A percentile compares a stretch with the other conserved stretches of the same genome.
Evolutionary conservation across 2,329 filamentous ascomycete genomes (phyloP).

Genomic region (Cladosporium sp.): DNA sequence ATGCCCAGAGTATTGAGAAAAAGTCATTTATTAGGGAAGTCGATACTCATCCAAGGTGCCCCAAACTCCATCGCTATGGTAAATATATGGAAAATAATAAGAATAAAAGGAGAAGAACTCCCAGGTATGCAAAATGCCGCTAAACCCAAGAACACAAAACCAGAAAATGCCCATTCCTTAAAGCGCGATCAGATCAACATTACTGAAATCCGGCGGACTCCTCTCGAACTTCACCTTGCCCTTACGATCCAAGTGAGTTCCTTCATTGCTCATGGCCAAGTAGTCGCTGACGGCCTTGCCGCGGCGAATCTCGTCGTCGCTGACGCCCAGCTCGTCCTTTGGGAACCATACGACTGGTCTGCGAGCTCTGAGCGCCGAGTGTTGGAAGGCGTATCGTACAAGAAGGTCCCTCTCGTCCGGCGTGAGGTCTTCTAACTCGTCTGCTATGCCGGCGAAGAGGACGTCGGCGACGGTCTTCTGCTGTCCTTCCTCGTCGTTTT

Average conservation of each 20-base stretch:
- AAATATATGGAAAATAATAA: no score
- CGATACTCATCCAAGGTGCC: no score
- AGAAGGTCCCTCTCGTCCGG: constrained; percentile 83
- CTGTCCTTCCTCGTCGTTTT: constrained; percentile 2
- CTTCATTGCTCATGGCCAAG: constrained; percentile 90
- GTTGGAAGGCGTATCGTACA: constrained; percentile 83
- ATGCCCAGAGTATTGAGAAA: no score
- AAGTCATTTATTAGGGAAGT: not conserved
- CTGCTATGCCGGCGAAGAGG: constrained; percentile 79
- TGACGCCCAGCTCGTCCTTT: constrained; percentile 80
- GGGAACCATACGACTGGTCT: constrained; percentile 93
- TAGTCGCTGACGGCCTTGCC: constrained; percentile 68
- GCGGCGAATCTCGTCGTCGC: constrained; percentile 80
- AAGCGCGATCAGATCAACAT: constrained; percentile 78
- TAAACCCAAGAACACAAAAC: no score
- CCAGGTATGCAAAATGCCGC: no score
- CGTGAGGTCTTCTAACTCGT: constrained; percentile 91
- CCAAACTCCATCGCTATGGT: no score
- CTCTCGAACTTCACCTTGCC: constrained; percentile 54
- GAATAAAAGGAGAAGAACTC: no score
- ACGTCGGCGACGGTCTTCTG: constrained; percentile 69
- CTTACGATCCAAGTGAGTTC: constrained; percentile 79
- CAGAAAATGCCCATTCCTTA: constrained; percentile 35
- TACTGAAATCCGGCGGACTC: constrained; percentile 53
- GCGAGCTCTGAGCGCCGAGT: constrained; percentile 76